A percentile compares a stretch with the other conserved stretches of the same genome.
Conservation (phyloP, 179 eudicot species). For the Sideroxylon spinosum region DNA sequence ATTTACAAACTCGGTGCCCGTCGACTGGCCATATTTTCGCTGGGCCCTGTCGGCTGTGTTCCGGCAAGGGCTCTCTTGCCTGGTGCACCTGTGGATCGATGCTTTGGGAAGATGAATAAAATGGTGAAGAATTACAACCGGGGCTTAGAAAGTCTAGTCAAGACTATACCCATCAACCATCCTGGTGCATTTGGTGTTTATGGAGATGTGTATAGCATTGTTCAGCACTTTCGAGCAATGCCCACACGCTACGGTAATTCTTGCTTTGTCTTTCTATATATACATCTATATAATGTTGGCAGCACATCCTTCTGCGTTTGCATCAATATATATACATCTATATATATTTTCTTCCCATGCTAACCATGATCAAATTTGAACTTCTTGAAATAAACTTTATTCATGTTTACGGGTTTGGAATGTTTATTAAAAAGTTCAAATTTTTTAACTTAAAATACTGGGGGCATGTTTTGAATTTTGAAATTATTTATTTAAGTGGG, state of each 20-base stretch:
- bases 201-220: slow-evolving; percentile 37
- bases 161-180: slow-evolving; percentile 25
- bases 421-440: too few relatives aligned
- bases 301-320: too few relatives aligned
- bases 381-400: too few relatives aligned
- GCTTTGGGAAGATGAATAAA: slow-evolving; percentile 49
- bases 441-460: too few relatives aligned
- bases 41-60: slow-evolving; percentile 57
- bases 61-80: slow-evolving; percentile 51
- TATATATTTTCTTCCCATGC: too few relatives aligned
- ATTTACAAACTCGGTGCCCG: slow-evolving; percentile 49
- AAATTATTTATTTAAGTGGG: too few relatives aligned
- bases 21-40: slow-evolving; percentile 36
- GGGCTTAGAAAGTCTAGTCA: slow-evolving; percentile 41
- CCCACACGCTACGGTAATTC: slow-evolving; percentile 43
- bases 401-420: too few relatives aligned
- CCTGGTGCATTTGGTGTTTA: slow-evolving; percentile 41
- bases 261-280: neutral
- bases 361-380: too few relatives aligned
- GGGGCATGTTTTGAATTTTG: too few relatives aligned
- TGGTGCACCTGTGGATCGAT: slow-evolving; percentile 37
- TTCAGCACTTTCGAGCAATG: slow-evolving; percentile 34
- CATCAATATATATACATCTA: too few relatives aligned
- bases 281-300: too few relatives aligned
- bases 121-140: slow-evolving; percentile 45